phyloP scores from a whole-genome alignment of 768 basidiomycete genomes.

The Trametes cubensis region DNA sequence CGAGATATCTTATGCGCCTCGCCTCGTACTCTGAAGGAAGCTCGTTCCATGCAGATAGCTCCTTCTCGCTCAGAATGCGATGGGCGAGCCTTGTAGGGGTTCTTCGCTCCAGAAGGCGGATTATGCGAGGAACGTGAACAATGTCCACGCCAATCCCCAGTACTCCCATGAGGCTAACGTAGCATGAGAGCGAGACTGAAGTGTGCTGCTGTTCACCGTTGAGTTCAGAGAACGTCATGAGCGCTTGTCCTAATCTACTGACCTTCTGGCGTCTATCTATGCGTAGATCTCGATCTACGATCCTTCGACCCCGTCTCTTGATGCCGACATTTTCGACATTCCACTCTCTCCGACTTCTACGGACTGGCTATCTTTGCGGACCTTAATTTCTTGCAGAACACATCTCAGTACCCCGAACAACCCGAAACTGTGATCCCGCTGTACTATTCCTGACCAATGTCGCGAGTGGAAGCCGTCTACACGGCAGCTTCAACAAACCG shows the following conservation, averaged over 20 bases:
- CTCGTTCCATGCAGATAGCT: slow-evolving; percentile 47
- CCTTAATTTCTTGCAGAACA: no score
- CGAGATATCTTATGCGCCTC: slow-evolving; percentile 53
- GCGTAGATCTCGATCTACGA: slow-evolving; percentile 15
- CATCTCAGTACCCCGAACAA: not conserved
- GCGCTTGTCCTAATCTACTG: not conserved
- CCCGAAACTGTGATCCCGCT: no score
- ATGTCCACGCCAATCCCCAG: slow-evolving; percentile 52
- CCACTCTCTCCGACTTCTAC: no score
- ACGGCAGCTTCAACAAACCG: slow-evolving; percentile 54
- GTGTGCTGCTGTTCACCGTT: no score
- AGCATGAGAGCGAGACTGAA: slow-evolving; percentile 6
- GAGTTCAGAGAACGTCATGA: slow-evolving; percentile 3
- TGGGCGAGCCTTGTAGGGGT: slow-evolving; percentile 50
- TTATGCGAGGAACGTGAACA: slow-evolving; percentile 68
- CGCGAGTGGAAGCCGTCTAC: slow-evolving; percentile 39
- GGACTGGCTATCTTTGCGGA: no score
- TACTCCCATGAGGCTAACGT: slow-evolving; percentile 50
- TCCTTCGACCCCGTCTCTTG: not conserved
- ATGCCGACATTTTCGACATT: not conserved
- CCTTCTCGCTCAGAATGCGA: slow-evolving; percentile 60
- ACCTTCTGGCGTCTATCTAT: slow-evolving; percentile 1
- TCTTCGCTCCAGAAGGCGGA: slow-evolving; percentile 53
- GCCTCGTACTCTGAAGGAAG: slow-evolving; percentile 32
- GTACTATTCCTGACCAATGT: slow-evolving; percentile 1